Percentiles rank a stretch among this genome's conserved stretches.
phyloP scores from a whole-genome alignment of 306 rosid genomes.

The Cucumis melo region DNA sequence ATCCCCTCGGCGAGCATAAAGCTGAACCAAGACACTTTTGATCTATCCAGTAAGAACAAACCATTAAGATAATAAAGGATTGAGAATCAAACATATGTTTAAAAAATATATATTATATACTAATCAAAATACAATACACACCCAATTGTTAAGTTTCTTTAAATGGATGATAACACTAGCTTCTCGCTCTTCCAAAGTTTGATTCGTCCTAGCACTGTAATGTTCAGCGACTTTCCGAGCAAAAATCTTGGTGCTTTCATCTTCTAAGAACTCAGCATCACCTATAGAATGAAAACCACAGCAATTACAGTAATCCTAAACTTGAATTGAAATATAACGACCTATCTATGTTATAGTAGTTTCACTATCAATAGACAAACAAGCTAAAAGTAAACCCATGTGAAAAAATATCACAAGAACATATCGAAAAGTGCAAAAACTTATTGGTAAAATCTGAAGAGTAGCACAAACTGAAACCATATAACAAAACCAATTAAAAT shows the following conservation, averaged over 20 bases:
- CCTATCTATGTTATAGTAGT: background rate
- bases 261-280: slow-evolving; percentile 61
- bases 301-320: slow-evolving; percentile 1
- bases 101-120: background rate
- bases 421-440: slow-evolving; percentile 21
- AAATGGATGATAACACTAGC: slow-evolving; percentile 84
- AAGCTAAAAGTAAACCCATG: slow-evolving; percentile 4
- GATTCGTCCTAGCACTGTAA: slow-evolving; percentile 83
- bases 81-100: background rate
- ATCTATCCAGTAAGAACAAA: slow-evolving; percentile 38
- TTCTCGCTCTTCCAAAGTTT: slow-evolving; percentile 83
- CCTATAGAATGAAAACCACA: slow-evolving; percentile 31
- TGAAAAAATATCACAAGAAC: background rate
- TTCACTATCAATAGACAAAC: background rate
- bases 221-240: slow-evolving; percentile 94
- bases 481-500: slow-evolving; percentile 10
- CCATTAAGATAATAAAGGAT: background rate
- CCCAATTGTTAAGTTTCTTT: slow-evolving; percentile 94
- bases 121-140: slow-evolving; percentile 9
- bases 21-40: slow-evolving; percentile 95
- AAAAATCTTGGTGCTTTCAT: slow-evolving; percentile 66
- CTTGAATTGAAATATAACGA: slow-evolving; percentile 1
- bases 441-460: background rate
- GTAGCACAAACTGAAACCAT: slow-evolving; percentile 10
- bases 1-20: slow-evolving; percentile 68